Evolutionary conservation across 2,329 filamentous ascomycete genomes (phyloP), one percentile per base, ranked within the genome.

Genomic region (Aspergillus sergii): DNA sequence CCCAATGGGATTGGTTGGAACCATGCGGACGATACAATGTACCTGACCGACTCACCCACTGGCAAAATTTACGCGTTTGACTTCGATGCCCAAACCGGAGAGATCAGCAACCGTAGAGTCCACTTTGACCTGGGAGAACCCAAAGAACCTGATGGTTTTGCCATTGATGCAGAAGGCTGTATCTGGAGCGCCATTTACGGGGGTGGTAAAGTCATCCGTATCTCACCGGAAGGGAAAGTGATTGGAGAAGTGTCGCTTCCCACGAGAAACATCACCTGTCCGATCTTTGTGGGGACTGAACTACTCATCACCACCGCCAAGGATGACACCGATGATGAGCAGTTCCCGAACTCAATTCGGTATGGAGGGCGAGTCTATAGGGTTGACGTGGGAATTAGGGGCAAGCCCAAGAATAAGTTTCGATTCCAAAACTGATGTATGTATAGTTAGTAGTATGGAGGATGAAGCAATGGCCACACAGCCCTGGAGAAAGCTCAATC

Each of bases 101-200:
- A 79, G n/a, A 83, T 92, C 59, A 85, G 84, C 62, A 89, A 91
- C 77, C 85, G 88, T 72, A 87, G 91, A 60, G 81, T 89, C 43
- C 93, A 93, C 79, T 94, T 93, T 80, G 81, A 85, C 61, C 88
- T 93, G 73, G 83, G 86, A 4, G 86, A 86, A 1, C 76, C 84
- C 55, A 86, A 88, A 7, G 83, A 86, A 66, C 93, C 93, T 1
- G 94, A 97, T 77, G 94, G 94, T 2, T 94, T 94, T 79, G 89
- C 90, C 66, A 86, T 96, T 72, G 94, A 97, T 73, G 86, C 85
- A 50, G 88, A 96, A 60, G 93, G 93, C n/a, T 90, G 91, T 80
- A 84, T 97, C 72, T 97, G 94, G 94, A 89, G 91, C 65, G 91
- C 92, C 9, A 83, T 95, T n/a, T 95, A 92, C 74, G 93, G 93